phyloP scores from a whole-genome alignment of 495 filamentous ascomycete species.

The Pyrenula aspistea region DNA sequence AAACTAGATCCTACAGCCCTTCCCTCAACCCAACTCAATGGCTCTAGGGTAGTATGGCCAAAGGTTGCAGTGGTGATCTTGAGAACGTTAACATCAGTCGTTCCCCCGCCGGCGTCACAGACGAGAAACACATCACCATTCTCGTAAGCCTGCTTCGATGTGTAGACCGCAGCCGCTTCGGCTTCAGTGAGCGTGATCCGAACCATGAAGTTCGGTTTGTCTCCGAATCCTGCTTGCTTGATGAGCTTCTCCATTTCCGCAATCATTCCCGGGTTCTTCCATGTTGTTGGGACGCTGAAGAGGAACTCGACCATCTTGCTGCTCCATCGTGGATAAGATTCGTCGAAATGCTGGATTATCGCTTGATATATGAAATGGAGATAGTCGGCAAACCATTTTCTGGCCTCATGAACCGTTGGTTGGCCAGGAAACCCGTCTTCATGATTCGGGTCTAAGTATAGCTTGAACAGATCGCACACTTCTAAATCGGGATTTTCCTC shows the following conservation, averaged over 20 bases:
- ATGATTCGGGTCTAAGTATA: constrained; percentile 39
- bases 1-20: constrained; percentile 26
- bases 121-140: constrained; percentile 33
- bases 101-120: constrained; percentile 45
- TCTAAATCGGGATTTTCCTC: constrained; percentile 25
- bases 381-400: constrained; percentile 43
- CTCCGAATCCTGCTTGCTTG: constrained; percentile 36
- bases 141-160: constrained; percentile 26
- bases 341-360: constrained; percentile 32
- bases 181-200: constrained; percentile 55
- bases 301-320: constrained; percentile 45
- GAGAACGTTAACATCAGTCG: constrained; percentile 32
- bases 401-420: constrained; percentile 32
- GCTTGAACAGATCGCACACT: constrained; percentile 48
- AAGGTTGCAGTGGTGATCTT: constrained; percentile 16
- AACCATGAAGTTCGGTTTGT: constrained; percentile 29
- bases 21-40: constrained; percentile 28
- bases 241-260: constrained; percentile 42
- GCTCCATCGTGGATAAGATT: constrained; percentile 32
- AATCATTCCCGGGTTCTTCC: constrained; percentile 45
- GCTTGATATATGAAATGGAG: constrained; percentile 42
- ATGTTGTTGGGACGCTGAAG: constrained; percentile 59
- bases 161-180: constrained; percentile 53
- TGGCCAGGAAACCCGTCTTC: constrained; percentile 17
- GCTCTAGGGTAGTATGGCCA: constrained; percentile 20